Evolutionary conservation across 495 filamentous ascomycete species (phyloP).

Genomic region (Entonaema liquescens): DNA sequence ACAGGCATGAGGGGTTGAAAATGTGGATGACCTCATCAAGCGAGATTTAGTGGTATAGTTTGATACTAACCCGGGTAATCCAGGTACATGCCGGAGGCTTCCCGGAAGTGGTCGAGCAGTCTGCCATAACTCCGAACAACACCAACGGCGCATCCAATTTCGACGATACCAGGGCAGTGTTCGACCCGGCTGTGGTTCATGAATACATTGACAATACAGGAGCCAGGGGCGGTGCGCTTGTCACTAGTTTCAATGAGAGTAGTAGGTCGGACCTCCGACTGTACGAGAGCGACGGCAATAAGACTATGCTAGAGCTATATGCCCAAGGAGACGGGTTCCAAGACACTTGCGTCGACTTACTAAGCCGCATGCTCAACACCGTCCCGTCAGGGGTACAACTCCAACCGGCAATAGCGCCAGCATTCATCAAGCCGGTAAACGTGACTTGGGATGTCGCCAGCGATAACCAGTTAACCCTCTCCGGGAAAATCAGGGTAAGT

Average conservation of each 20-base stretch:
- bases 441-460: slow-evolving; percentile 38
- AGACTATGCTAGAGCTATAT: slow-evolving; percentile 53
- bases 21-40: not conserved
- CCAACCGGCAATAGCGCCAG: slow-evolving; percentile 54
- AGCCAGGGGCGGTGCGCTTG: slow-evolving; percentile 51
- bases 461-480: slow-evolving; percentile 27
- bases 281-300: slow-evolving; percentile 58
- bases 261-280: slow-evolving; percentile 56
- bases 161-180: slow-evolving; percentile 49
- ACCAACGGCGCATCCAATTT: slow-evolving; percentile 50
- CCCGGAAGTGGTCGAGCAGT: slow-evolving; percentile 34
- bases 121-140: slow-evolving; percentile 40
- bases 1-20: no score
- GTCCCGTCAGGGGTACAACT: slow-evolving; percentile 54
- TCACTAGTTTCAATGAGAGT: slow-evolving; percentile 49
- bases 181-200: slow-evolving; percentile 53
- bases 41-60: slow-evolving; percentile 31
- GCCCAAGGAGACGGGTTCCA: slow-evolving; percentile 49
- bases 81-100: slow-evolving; percentile 49
- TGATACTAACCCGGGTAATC: slow-evolving; percentile 44
- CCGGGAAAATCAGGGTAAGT: slow-evolving; percentile 42
- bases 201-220: slow-evolving; percentile 56
- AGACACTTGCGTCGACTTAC: slow-evolving; percentile 50
- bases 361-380: slow-evolving; percentile 59
- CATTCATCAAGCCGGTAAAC: slow-evolving; percentile 57